Conservation (phyloP, 495 filamentous ascomycete species). For the Pyrenopolyporus hunteri region DNA sequence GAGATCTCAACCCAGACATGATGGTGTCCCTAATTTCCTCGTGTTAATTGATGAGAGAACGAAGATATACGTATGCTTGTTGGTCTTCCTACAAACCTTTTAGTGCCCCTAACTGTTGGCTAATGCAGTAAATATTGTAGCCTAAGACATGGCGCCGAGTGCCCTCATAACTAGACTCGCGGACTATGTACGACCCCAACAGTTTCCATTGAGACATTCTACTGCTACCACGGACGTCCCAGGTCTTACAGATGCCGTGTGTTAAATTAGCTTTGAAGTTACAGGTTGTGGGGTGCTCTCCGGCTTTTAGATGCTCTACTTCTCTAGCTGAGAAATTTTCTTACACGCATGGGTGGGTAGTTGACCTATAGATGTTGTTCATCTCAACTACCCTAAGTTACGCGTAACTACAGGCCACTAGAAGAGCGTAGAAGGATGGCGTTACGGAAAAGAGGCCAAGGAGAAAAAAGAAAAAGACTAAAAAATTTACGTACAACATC, state of each 20-base stretch:
- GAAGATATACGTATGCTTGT: background rate
- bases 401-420: no score
- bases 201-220: constrained; percentile 1
- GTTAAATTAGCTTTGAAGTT: constrained; percentile 16
- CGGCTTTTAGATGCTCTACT: background rate
- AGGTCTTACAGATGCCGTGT: background rate
- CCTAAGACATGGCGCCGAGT: background rate
- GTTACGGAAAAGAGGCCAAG: no score
- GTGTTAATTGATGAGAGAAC: background rate
- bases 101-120: background rate
- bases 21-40: background rate
- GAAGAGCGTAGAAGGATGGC: no score
- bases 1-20: no score
- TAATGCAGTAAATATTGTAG: no score
- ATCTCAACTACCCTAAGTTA: no score
- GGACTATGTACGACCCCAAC: constrained; percentile 19
- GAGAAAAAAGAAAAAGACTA: no score
- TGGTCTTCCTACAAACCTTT: background rate
- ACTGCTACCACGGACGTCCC: background rate
- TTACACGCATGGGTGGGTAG: no score
- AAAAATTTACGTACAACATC: no score
- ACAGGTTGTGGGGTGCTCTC: constrained; percentile 6
- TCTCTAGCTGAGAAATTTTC: no score
- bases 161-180: background rate
- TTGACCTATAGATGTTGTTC: no score